A percentile compares a stretch with the other conserved stretches of the same genome.
Conservation (phyloP, 139 green algal genomes). For the Deuterostichococcus epilithicus region DNA sequence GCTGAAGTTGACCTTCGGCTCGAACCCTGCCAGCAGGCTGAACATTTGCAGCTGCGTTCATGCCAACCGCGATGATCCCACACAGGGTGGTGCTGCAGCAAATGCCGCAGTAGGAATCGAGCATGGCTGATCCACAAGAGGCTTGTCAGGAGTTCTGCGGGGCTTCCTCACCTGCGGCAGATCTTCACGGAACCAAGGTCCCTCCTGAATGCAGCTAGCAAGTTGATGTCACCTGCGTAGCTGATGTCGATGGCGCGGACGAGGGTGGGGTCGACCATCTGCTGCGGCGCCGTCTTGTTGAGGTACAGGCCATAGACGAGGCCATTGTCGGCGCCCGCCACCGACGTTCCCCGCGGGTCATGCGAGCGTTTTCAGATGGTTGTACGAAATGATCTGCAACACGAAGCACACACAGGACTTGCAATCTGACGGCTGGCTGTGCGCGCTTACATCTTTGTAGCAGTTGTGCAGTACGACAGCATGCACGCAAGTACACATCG, state of each 20-base stretch:
- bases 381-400: background rate
- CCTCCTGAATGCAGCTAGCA: background rate
- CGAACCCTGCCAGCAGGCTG: background rate
- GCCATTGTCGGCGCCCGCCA: background rate
- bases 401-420: no score
- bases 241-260: background rate
- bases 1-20: background rate
- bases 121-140: no score
- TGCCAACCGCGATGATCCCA: no score
- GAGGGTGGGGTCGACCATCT: conserved; percentile 6
- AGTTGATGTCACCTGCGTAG: background rate
- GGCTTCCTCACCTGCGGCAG: no score
- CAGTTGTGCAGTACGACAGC: no score
- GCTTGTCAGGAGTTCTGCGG: no score
- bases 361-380: background rate
- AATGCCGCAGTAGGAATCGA: no score
- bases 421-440: background rate
- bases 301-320: background rate
- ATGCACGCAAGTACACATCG: no score
- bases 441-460: background rate
- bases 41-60: background rate
- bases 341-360: background rate
- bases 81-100: no score
- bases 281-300: background rate
- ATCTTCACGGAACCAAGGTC: no score